Evolutionary conservation across 441 rosid species (phyloP).

Genomic region (Francoa sonchifolia): DNA sequence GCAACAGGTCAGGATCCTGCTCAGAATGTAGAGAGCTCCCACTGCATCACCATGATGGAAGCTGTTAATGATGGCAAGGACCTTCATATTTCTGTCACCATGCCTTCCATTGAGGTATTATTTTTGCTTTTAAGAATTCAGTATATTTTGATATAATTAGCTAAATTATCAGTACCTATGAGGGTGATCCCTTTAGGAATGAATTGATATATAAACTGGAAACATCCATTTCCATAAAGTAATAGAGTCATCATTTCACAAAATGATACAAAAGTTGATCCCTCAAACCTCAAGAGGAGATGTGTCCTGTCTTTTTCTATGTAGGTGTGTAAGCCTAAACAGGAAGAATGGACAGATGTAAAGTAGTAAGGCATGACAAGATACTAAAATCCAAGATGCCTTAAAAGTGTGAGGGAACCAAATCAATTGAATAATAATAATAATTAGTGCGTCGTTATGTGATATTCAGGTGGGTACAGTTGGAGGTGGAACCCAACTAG

Average conservation of each 20-base stretch:
- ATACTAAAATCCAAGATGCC: no score
- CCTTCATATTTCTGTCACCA: slow-evolving; percentile 70
- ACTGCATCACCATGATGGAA: slow-evolving; percentile 95
- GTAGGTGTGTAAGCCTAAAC: no score
- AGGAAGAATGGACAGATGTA: no score
- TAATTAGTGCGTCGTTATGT: no score
- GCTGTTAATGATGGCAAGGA: slow-evolving; percentile 70
- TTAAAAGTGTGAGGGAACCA: no score
- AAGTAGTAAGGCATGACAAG: no score
- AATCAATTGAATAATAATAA: no score
- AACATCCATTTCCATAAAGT: neutral
- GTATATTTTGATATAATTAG: neutral
- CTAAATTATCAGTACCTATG: neutral
- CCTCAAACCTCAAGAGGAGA: no score
- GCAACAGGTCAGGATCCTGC: slow-evolving; percentile 98
- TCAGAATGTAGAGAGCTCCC: slow-evolving; percentile 86
- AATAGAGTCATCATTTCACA: no score
- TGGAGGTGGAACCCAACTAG: slow-evolving; percentile 92
- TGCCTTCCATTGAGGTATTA: slow-evolving; percentile 84
- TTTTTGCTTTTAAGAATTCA: no score
- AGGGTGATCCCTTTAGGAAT: neutral
- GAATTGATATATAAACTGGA: neutral
- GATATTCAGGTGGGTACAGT: slow-evolving; percentile 82
- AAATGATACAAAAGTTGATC: no score
- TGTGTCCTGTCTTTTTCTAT: no score